These are phyloP conservation scores for Botryotinia globosa DNA, from an alignment of 2,329 filamentous ascomycete species.

Conservation along the genomic window DNA sequence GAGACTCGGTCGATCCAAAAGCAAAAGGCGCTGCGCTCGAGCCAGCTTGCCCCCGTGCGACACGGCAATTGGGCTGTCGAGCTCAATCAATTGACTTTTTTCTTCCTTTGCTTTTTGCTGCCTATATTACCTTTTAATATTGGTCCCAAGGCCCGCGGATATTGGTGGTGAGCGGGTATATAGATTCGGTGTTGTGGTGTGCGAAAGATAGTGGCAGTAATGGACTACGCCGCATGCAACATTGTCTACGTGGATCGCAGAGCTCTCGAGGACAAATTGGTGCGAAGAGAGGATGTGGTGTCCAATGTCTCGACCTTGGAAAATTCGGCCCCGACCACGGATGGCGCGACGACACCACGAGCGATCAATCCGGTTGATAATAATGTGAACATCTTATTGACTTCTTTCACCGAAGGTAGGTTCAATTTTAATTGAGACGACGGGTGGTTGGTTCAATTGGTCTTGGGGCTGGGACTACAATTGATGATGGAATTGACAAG, in stretches of 20 bases:
- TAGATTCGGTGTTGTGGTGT: constrained; percentile 32
- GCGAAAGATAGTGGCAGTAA: constrained; percentile 33
- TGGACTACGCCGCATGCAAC: constrained; percentile 46
- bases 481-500: constrained; percentile 25
- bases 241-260: constrained; percentile 46
- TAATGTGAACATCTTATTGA: constrained; percentile 50
- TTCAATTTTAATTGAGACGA: constrained; percentile 4
- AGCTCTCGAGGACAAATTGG: constrained; percentile 40
- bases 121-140: constrained; percentile 13
- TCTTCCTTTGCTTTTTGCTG: neutral
- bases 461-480: constrained; percentile 5
- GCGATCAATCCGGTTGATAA: constrained; percentile 41
- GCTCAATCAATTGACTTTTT: constrained; percentile 12
- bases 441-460: constrained; percentile 17
- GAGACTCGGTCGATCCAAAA: constrained; percentile 6
- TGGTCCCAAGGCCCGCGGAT: constrained; percentile 15
- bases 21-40: constrained; percentile 5
- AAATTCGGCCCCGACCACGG: constrained; percentile 23
- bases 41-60: constrained; percentile 11
- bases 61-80: neutral
- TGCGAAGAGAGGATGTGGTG: constrained; percentile 38
- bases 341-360: constrained; percentile 22
- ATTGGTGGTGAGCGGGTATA: constrained; percentile 31
- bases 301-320: constrained; percentile 32
- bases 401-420: constrained; percentile 50